Conservation (phyloP, 1,284 basidiomycete genomes). For the Heterobasidion occidentale region DNA sequence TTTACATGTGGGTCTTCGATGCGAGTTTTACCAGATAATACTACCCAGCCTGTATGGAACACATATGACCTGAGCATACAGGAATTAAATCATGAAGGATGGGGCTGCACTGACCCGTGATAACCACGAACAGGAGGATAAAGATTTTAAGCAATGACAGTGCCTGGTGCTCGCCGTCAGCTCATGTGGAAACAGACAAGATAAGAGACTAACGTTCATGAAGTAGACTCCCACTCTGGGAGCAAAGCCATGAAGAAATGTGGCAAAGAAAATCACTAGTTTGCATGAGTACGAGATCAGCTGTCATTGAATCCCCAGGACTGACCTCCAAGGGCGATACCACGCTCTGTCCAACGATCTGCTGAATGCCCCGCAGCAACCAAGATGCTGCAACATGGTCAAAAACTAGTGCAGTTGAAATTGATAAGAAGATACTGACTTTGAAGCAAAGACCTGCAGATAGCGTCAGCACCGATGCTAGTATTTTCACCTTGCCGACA, state of each 20-base stretch:
- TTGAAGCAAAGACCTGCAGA: slow-evolving; percentile 10
- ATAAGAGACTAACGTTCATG: slow-evolving; percentile 32
- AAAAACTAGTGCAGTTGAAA: background rate
- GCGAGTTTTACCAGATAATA: slow-evolving; percentile 38
- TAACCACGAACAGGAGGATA: slow-evolving; percentile 31
- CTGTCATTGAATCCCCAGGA: background rate
- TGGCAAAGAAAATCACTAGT: slow-evolving; percentile 34
- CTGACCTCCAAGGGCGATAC: slow-evolving; percentile 48
- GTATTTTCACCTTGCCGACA: too few species aligned
- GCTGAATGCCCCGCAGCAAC: slow-evolving; percentile 32
- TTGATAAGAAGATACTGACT: background rate
- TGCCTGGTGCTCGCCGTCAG: slow-evolving; percentile 23
- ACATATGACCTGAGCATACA: background rate
- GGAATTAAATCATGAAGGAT: background rate
- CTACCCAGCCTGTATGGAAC: slow-evolving; percentile 32
- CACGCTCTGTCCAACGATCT: slow-evolving; percentile 42
- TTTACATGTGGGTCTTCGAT: slow-evolving; percentile 34
- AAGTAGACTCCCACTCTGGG: slow-evolving; percentile 35
- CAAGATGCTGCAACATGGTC: slow-evolving; percentile 31
- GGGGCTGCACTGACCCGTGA: slow-evolving; percentile 21
- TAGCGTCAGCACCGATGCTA: too few species aligned
- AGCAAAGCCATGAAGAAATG: slow-evolving; percentile 37
- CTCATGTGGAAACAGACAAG: background rate
- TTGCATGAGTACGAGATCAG: background rate
- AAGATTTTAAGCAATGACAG: slow-evolving; percentile 30